phyloP scores from a whole-genome alignment of 2,329 filamentous ascomycete genomes.

The Microsporum ferrugineum region DNA sequence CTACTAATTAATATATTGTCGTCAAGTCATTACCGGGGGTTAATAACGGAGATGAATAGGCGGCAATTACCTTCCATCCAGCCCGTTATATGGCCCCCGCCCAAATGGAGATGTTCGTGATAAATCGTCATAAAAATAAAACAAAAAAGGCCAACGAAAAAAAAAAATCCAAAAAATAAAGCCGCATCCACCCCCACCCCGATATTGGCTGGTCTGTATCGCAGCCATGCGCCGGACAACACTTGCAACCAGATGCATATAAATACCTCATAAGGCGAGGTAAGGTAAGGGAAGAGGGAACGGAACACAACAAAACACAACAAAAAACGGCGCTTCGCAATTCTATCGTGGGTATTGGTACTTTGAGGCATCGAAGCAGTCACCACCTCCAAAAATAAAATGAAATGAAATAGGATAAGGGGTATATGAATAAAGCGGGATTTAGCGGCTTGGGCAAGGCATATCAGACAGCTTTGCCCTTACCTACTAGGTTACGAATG shows the following conservation, averaged over 20 bases:
- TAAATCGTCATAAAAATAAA: conserved; percentile 4
- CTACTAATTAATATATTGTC: conserved; percentile 2
- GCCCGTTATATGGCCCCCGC: background rate
- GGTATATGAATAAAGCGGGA: background rate
- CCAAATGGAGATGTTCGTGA: conserved; percentile 3
- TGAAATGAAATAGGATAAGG: background rate
- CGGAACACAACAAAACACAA: background rate
- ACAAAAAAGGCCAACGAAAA: background rate
- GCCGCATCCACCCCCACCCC: background rate
- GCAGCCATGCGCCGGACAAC: conserved; percentile 3
- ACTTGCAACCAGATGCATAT: background rate
- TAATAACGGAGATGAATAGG: background rate
- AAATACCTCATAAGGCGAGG: background rate
- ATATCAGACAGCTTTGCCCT: background rate
- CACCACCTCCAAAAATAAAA: background rate
- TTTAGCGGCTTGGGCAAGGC: background rate
- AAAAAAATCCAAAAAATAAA: background rate
- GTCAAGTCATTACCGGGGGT: conserved; percentile 4
- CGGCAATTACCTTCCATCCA: background rate
- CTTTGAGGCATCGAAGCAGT: background rate
- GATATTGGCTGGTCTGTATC: conserved; percentile 3
- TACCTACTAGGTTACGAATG: conserved; percentile 40
- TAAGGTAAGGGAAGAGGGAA: background rate
- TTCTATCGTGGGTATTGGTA: conserved; percentile 3
- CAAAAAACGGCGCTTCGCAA: background rate